Evolutionary conservation across 305 asterid species (phyloP).

Genomic region (Petunia hybrid): DNA sequence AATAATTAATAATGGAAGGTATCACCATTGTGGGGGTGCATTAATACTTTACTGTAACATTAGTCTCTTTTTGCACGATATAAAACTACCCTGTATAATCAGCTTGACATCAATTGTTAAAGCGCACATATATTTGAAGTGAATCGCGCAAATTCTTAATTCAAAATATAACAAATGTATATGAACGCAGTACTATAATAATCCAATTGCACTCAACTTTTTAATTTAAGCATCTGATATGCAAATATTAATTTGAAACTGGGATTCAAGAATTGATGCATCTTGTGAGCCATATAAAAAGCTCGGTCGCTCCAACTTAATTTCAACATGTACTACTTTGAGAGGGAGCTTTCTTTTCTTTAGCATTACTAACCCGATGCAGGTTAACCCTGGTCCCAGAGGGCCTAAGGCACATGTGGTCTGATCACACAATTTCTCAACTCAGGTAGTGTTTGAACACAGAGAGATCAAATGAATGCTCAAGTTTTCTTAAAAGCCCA

Average conservation of each 20-base stretch:
- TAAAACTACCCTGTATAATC: too few relatives aligned
- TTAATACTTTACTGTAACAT: neutral
- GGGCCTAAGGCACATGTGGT: neutral
- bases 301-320: neutral
- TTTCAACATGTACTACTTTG: neutral
- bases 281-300: too few relatives aligned
- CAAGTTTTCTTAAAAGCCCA: neutral
- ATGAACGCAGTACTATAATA: too few relatives aligned
- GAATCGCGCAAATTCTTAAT: too few relatives aligned
- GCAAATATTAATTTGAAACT: too few relatives aligned
- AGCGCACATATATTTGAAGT: neutral
- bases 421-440: neutral
- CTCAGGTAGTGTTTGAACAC: neutral
- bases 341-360: conserved; percentile 7
- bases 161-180: too few relatives aligned
- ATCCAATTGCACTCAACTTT: too few relatives aligned
- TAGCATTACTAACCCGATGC: neutral
- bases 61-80: neutral
- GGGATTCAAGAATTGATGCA: too few relatives aligned
- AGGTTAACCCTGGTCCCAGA: neutral
- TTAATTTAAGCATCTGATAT: too few relatives aligned
- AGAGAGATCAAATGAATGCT: neutral
- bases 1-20: conserved; percentile 4
- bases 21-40: conserved; percentile 24
- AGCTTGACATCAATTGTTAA: neutral